Evolutionary conservation across 163 green algal species (phyloP).

Genomic region (Coccomyxa subellipsoidea): DNA sequence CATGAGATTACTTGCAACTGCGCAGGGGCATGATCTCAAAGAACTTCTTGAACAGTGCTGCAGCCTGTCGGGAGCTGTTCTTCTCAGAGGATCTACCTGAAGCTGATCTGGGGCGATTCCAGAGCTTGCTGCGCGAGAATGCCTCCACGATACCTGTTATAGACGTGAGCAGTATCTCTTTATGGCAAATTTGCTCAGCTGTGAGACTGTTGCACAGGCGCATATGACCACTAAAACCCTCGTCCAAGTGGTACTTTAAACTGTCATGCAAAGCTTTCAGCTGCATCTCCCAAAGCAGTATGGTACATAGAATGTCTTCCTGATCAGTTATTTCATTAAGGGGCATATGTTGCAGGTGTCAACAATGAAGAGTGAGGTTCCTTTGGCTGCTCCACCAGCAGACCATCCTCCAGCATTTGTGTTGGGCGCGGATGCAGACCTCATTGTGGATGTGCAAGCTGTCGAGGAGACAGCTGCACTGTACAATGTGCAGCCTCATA

Average conservation of each 20-base stretch:
- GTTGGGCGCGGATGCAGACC: conserved; percentile 57
- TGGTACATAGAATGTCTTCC: too few species aligned
- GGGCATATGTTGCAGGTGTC: conserved; percentile 1
- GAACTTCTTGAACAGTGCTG: conserved; percentile 39
- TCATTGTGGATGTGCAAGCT: conserved; percentile 29
- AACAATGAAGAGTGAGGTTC: conserved; percentile 31
- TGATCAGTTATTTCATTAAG: too few species aligned
- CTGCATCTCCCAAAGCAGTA: too few species aligned
- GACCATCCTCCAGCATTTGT: conserved; percentile 62
- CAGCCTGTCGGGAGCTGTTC: conserved; percentile 57
- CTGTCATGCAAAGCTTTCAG: too few species aligned
- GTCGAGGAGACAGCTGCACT: conserved; percentile 24
- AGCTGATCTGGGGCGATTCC: conserved; percentile 36
- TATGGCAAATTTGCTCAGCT: too few species aligned
- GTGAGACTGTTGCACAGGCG: too few species aligned
- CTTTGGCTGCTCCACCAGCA: conserved; percentile 22
- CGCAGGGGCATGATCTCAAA: conserved; percentile 60
- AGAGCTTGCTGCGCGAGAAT: conserved; percentile 40
- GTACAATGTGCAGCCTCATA: conserved; percentile 33
- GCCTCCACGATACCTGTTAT: conserved; percentile 51
- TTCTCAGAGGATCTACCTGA: conserved; percentile 45
- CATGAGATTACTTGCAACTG: not conserved
- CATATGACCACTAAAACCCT: too few species aligned
- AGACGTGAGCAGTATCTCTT: conserved; percentile 37
- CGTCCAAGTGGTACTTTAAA: too few species aligned